phyloP scores from a whole-genome alignment of 441 rosid species.

The Hypseocharis bilobata region DNA sequence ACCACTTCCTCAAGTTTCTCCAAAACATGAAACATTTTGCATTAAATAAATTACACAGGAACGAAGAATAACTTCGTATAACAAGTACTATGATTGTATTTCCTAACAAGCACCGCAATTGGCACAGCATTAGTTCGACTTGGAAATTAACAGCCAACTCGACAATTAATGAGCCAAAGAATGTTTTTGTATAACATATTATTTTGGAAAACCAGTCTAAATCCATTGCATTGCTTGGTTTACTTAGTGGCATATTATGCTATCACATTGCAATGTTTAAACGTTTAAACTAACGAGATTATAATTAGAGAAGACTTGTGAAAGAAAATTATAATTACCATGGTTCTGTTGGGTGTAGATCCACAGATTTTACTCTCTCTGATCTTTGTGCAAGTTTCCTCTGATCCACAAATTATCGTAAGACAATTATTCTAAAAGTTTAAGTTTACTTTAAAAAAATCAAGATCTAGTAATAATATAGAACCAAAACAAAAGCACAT shows the following conservation, averaged over 20 bases:
- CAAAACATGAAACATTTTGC: neutral
- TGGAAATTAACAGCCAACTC: neutral
- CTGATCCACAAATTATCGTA: slow-evolving; percentile 33
- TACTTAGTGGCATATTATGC: too few relatives aligned
- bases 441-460: neutral
- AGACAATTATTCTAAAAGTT: slow-evolving; percentile 12
- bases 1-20: neutral
- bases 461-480: slow-evolving; percentile 8
- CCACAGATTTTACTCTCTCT: slow-evolving; percentile 81
- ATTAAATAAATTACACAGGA: neutral
- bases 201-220: neutral
- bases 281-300: too few relatives aligned
- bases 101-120: neutral
- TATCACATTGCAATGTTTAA: too few relatives aligned
- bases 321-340: too few relatives aligned
- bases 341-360: slow-evolving; percentile 82
- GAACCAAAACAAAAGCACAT: slow-evolving; percentile 8
- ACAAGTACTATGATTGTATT: neutral
- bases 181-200: too few relatives aligned
- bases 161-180: neutral
- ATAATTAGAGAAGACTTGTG: too few relatives aligned
- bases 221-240: neutral
- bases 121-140: neutral
- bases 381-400: slow-evolving; percentile 65
- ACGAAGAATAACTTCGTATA: neutral